Conservation (phyloP, 2,329 filamentous ascomycete species). For the Claviceps arundinis region DNA sequence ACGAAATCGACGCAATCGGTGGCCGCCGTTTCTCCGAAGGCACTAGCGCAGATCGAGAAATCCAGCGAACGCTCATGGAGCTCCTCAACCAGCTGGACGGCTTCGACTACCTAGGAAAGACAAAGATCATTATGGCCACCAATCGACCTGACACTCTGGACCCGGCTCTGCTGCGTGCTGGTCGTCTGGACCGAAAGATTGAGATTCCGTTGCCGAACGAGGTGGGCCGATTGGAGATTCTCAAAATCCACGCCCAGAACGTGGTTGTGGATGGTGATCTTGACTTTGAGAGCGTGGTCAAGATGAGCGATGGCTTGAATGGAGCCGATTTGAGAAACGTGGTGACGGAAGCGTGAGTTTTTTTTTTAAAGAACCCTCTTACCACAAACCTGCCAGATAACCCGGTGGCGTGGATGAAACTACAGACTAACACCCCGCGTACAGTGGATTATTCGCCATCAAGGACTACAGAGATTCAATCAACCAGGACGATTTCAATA, state of each 20-base stretch:
- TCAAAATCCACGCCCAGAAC: conserved; percentile 88
- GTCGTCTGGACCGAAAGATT: conserved; percentile 91
- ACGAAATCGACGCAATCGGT: conserved; percentile 98
- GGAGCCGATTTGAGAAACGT: conserved; percentile 96
- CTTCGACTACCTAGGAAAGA: conserved; percentile 98
- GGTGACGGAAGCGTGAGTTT: conserved; percentile 91
- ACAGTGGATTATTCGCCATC: conserved; percentile 86
- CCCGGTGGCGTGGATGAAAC: background rate
- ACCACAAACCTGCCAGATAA: no score
- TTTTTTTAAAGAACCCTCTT: conserved; percentile 9
- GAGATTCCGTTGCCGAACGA: conserved; percentile 96
- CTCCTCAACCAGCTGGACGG: conserved; percentile 96
- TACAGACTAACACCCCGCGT: background rate
- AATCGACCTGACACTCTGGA: conserved; percentile 95
- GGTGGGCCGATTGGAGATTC: conserved; percentile 86
- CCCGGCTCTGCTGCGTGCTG: conserved; percentile 80
- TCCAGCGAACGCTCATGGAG: conserved; percentile 97
- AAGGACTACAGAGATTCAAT: conserved; percentile 94
- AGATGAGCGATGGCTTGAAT: conserved; percentile 98
- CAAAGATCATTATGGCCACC: conserved; percentile 99
- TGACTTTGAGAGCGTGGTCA: conserved; percentile 97
- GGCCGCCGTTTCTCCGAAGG: conserved; percentile 94
- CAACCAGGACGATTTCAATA: conserved; percentile 99
- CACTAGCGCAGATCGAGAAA: conserved; percentile 93
- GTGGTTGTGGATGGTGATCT: conserved; percentile 89